These are phyloP conservation scores for Solanum lycopersicoides DNA, from an alignment of 257 asterid genomes.

Conservation along the genomic window DNA sequence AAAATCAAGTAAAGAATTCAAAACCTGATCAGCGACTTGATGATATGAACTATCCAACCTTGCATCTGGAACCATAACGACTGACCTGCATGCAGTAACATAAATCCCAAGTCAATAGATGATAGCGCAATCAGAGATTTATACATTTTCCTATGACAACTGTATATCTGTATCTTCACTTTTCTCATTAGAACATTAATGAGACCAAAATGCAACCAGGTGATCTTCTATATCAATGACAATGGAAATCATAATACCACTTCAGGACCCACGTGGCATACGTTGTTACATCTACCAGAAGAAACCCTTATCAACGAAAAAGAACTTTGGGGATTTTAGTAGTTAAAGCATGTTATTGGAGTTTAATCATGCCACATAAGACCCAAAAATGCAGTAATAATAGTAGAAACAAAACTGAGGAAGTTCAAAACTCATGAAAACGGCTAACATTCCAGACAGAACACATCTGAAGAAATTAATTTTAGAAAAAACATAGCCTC, in stretches of 20 bases:
- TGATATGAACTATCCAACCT: constrained; percentile 66
- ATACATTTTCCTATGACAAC: background rate
- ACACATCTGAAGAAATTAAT: background rate
- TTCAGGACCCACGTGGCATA: background rate
- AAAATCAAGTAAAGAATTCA: constrained; percentile 67
- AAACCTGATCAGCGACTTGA: constrained; percentile 63
- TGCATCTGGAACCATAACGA: constrained; percentile 92
- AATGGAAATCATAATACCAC: background rate
- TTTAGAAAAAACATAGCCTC: background rate
- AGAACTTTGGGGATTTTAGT: background rate
- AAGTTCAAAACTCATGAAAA: background rate
- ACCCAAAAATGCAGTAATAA: background rate
- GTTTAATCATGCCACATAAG: background rate
- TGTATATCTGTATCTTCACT: background rate
- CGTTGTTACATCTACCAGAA: background rate
- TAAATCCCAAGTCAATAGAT: constrained; percentile 1
- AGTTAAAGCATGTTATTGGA: background rate
- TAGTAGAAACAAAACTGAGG: background rate
- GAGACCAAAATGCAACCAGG: background rate
- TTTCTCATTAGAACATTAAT: background rate
- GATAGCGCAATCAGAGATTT: background rate
- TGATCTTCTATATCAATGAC: background rate
- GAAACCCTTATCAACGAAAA: background rate
- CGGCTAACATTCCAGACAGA: background rate
- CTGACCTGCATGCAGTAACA: constrained; percentile 51